Base-by-base conservation (phyloP, 441 rosid genomes). In the Corymbia citriodora region DNA sequence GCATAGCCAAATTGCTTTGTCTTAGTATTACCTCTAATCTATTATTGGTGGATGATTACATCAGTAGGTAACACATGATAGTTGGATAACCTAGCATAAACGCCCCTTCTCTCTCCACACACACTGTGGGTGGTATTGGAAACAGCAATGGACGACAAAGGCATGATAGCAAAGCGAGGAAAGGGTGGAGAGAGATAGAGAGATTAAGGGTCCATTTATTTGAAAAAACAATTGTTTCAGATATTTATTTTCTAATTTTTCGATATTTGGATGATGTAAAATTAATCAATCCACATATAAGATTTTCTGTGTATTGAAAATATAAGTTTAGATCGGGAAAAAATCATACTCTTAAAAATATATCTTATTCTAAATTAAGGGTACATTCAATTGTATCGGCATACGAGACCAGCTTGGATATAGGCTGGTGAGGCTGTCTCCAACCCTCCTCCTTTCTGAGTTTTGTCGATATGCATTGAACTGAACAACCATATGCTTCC, bases 291-390 rank as follows among this genome's bases (percentile, higher is more conserved):
- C 9, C 17, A 65, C 2, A 15, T 8, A 27, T 7, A 61, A 27
- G 16, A 13, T 29, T 3, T 63, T 29, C 7, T 0, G 31, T 65
- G 10, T 0, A n/a, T 0, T 2, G 4, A 29, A 29, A n/a, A 68
- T 31, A 68, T 0, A 16, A n/a, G 6, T 16, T 31, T 68, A 15
- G 1, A 68, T 68, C 7, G 21, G 6, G 40, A 3, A 6, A 57
- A 57, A 57, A 57, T 23, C 4, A 7, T 2, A n/a, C 1, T 63
- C 36, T 65, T 65, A 29, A n/a, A 15, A n/a, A 65, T 65, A 65
- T 65, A 0, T 65, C 1, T 13, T 29, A 29, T 65, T 3, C 36
- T n/a, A 65, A 63, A 63, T 63, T 1, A 63, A 1, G 33, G n/a
- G 18, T 29, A 7, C 36, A n/a, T 65, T 31, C 5, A 65, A 65